Percentiles rank a stretch among this genome's conserved stretches.
Evolutionary conservation across 2,329 filamentous ascomycete species (phyloP).

Genomic region (Colletotrichum karsti): DNA sequence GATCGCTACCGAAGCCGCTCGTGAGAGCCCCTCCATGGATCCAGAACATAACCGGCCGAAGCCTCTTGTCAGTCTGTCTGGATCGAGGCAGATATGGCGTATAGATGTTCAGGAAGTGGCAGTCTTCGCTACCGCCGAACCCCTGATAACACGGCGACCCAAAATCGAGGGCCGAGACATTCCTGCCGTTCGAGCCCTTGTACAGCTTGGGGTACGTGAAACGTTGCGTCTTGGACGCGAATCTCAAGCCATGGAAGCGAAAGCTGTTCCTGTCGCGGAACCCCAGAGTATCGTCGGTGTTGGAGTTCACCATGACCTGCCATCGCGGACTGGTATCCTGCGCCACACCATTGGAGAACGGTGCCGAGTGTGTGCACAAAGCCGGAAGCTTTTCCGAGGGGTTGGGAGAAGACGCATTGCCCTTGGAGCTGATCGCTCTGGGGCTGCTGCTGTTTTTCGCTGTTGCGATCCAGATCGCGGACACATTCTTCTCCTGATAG

Average conservation of each 20-base stretch:
- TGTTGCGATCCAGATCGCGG: slow-evolving; percentile 46
- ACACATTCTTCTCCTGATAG: slow-evolving; percentile 37
- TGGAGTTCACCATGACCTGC: slow-evolving; percentile 46
- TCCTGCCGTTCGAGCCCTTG: slow-evolving; percentile 34
- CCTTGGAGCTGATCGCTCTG: slow-evolving; percentile 38
- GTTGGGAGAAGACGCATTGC: slow-evolving; percentile 31
- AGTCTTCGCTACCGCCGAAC: slow-evolving; percentile 46
- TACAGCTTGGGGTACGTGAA: slow-evolving; percentile 48
- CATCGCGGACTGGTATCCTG: slow-evolving; percentile 43
- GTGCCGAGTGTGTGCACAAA: slow-evolving; percentile 53
- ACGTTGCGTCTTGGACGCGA: slow-evolving; percentile 45
- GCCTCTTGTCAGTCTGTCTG: slow-evolving; percentile 36
- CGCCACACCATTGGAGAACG: slow-evolving; percentile 43
- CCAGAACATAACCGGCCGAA: slow-evolving; percentile 57
- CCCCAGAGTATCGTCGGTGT: slow-evolving; percentile 47
- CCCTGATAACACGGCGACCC: slow-evolving; percentile 46
- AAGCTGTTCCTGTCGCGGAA: slow-evolving; percentile 57
- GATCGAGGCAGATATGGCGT: slow-evolving; percentile 47
- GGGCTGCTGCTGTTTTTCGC: slow-evolving; percentile 28
- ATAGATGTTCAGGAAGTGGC: slow-evolving; percentile 55
- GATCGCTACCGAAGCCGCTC: slow-evolving; percentile 49
- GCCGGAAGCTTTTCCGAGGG: slow-evolving; percentile 38
- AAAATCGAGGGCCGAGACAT: slow-evolving; percentile 38
- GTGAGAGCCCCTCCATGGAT: slow-evolving; percentile 53
- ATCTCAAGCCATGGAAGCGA: slow-evolving; percentile 55